Base-by-base conservation (phyloP, 805 yeast species). In the Metschnikowia henanensis region DNA sequence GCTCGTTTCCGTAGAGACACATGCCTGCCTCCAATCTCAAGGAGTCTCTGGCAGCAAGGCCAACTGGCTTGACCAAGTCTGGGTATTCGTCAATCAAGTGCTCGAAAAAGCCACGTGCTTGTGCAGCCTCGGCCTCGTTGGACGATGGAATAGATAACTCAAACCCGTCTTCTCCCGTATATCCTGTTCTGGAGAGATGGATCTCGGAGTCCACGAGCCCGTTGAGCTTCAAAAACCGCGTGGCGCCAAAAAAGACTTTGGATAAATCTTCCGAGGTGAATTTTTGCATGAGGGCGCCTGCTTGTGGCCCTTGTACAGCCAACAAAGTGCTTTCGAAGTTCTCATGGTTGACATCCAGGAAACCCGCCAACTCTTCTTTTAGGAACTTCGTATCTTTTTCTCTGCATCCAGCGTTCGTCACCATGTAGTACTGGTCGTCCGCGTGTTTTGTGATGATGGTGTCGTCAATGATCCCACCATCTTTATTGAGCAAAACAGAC, bases 151-250 rank as follows among this genome's bases (percentile, higher is more conserved):
- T 83, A 7, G 95, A 83, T 46, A 92, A 78, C 65, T 94, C 99
- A 64, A 94, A 92, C 1, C 99, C 99, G 63, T 94, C 99, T 67
- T 94, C 99, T 16, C 99, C 99, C 6, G 99, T 94, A 72, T 94
- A 94, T 2, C 99, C 99, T 19, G 95, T 87, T 65, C 99, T 83
- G 3, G 96, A 87, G n/a, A 90, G 76, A 60, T 90, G 95, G 40
- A 85, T 73, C 39, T 73, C 69, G 22, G 68, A 63, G 48, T 63
- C 60, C 41, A 66, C 71, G 57, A 63, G 70, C 2, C 72, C 66
- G 17, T 75, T 60, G 25, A 76, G 60, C 23, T 65, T 65, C 41
- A 78, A 65, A 56, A 72, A 79, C 31, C 68, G 70, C 10, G 84
- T 76, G 56, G 80, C 76, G 40, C 98, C 98, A 62, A 94, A 94